Evolutionary conservation across 192 early-diverging fungal species (phyloP).

Genomic region (Coemansia sp.): DNA sequence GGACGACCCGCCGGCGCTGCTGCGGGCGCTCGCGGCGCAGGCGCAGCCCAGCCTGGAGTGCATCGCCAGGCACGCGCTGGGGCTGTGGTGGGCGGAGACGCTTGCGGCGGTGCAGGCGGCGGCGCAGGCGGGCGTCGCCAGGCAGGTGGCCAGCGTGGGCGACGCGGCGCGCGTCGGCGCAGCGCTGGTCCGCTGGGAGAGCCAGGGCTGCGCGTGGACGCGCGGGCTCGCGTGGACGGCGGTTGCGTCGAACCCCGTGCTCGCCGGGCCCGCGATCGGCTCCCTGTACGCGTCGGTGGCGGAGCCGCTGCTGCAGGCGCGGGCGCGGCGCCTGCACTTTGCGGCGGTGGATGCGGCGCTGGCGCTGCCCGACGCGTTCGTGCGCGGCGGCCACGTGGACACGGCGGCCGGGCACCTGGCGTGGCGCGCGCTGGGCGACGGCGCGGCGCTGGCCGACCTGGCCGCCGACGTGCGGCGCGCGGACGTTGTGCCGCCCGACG

Average conservation of each 20-base stretch:
- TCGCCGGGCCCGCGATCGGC: neutral
- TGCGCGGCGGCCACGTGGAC: constrained; percentile 7
- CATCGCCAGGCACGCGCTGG: constrained; percentile 22
- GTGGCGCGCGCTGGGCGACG: constrained; percentile 13
- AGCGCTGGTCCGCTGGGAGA: constrained; percentile 14
- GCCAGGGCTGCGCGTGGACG: constrained; percentile 6
- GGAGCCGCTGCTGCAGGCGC: constrained; percentile 30
- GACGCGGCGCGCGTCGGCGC: constrained; percentile 23
- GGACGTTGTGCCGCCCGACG: constrained; percentile 21
- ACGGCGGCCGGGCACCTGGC: constrained; percentile 28
- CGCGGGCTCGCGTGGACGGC: constrained; percentile 13
- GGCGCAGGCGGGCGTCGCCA: constrained; percentile 2
- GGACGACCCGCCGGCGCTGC: constrained; percentile 15
- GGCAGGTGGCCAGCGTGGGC: constrained; percentile 10
- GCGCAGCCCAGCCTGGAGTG: constrained; percentile 35
- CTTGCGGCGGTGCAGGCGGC: neutral
- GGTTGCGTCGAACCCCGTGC: constrained; percentile 8
- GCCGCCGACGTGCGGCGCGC: constrained; percentile 7
- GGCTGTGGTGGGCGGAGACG: constrained; percentile 26
- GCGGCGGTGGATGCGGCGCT: constrained; percentile 19
- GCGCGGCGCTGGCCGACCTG: constrained; percentile 1
- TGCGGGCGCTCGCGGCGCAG: constrained; percentile 22
- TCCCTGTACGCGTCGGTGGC: constrained; percentile 13
- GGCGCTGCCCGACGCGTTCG: constrained; percentile 10
- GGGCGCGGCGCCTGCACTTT: constrained; percentile 17